phyloP scores from a whole-genome alignment of 1,284 basidiomycete species.

The Mycosarcoma maydis region DNA sequence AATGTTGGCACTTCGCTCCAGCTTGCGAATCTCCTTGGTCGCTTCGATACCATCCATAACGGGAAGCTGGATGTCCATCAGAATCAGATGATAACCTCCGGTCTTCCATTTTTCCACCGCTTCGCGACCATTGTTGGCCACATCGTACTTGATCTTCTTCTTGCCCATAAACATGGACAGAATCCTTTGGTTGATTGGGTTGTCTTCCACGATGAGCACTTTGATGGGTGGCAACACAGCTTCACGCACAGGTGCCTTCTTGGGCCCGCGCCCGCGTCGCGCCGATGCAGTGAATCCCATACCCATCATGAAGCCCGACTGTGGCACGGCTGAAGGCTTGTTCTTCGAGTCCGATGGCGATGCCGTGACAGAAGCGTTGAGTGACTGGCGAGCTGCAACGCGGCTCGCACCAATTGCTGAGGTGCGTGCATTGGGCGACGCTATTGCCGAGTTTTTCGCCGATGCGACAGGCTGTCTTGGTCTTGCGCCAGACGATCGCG shows the following conservation, averaged over 20 bases:
- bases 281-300: slow-evolving; percentile 51
- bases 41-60: slow-evolving; percentile 98
- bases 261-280: slow-evolving; percentile 43
- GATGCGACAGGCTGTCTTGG: slow-evolving; percentile 1
- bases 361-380: slow-evolving; percentile 20
- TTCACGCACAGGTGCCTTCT: slow-evolving; percentile 54
- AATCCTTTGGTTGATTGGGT: slow-evolving; percentile 97
- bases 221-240: slow-evolving; percentile 64
- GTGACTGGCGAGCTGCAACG: slow-evolving; percentile 16
- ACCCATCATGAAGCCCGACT: slow-evolving; percentile 65
- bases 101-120: slow-evolving; percentile 95
- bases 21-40: slow-evolving; percentile 90
- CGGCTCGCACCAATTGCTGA: slow-evolving; percentile 12
- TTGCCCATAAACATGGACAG: slow-evolving; percentile 93
- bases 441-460: slow-evolving; percentile 6
- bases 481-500: too few relatives aligned
- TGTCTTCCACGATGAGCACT: slow-evolving; percentile 73
- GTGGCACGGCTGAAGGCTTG: slow-evolving; percentile 59
- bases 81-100: slow-evolving; percentile 92
- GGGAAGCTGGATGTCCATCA: slow-evolving; percentile 99
- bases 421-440: slow-evolving; percentile 15
- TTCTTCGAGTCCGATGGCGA: slow-evolving; percentile 27
- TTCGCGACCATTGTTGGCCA: slow-evolving; percentile 93
- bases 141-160: slow-evolving; percentile 94
- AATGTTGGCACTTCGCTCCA: slow-evolving; percentile 78